Evolutionary conservation across 139 green algal genomes (phyloP).

Genomic region (Chlamydomonas applanata): DNA sequence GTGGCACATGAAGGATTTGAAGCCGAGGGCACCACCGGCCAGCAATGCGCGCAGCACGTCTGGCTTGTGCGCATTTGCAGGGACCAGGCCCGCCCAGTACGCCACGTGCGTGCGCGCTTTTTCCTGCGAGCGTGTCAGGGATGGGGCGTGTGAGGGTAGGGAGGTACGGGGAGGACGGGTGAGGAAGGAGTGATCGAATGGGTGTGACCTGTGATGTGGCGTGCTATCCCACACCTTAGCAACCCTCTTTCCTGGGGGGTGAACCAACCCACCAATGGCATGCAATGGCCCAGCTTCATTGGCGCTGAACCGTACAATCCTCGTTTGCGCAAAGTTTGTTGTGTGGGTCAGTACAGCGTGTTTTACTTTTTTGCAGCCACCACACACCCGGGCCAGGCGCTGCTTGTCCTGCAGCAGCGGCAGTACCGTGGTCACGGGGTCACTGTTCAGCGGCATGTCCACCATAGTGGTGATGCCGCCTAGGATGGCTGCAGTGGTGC

Average conservation of each 20-base stretch:
- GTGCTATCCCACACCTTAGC: no score
- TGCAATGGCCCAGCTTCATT: no score
- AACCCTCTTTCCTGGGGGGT: no score
- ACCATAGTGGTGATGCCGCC: constrained; percentile 90
- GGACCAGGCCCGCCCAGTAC: constrained; percentile 91
- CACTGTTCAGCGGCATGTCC: constrained; percentile 95
- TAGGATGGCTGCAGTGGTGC: constrained; percentile 78
- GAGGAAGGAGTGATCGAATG: no score
- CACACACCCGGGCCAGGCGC: constrained; percentile 31
- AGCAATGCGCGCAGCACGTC: constrained; percentile 63
- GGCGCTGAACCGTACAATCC: no score
- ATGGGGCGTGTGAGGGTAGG: no score
- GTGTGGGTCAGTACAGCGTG: no score
- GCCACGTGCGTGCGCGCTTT: constrained; percentile 75
- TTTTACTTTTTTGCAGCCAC: no score
- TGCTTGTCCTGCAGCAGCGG: constrained; percentile 62
- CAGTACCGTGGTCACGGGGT: constrained; percentile 58
- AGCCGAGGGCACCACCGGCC: constrained; percentile 73
- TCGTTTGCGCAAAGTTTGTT: no score
- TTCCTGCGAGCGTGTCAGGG: constrained; percentile 52
- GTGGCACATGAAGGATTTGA: constrained; percentile 94
- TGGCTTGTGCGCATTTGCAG: constrained; percentile 75
- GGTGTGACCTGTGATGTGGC: no score
- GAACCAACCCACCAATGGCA: no score
- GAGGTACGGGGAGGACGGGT: no score